phyloP scores from a whole-genome alignment of 1,139 yeast species.

The Meyerozyma sp. region DNA sequence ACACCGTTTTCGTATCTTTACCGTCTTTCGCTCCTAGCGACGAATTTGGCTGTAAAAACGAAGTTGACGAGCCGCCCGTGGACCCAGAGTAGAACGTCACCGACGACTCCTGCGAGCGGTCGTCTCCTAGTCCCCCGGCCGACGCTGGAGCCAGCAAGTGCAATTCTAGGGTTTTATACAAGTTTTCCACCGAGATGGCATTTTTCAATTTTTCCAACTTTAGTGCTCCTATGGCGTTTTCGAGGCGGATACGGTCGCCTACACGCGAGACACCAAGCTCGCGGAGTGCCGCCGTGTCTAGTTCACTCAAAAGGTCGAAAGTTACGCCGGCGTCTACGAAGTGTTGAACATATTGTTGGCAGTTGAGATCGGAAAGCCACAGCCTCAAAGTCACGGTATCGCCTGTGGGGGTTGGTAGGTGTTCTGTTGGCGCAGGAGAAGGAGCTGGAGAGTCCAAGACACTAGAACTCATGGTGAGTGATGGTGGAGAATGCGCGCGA shows the following conservation, averaged over 20 bases:
- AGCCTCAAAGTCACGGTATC: constrained; percentile 18
- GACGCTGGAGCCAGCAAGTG: constrained; percentile 4
- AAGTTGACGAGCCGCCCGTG: background rate
- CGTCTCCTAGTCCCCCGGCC: background rate
- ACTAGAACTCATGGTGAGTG: background rate
- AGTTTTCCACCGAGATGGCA: constrained; percentile 25
- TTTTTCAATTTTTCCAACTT: constrained; percentile 32
- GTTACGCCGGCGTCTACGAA: constrained; percentile 51
- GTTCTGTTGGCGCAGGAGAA: background rate
- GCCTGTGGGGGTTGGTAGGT: background rate
- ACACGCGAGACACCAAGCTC: constrained; percentile 73
- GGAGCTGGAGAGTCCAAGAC: background rate
- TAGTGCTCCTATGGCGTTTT: constrained; percentile 45
- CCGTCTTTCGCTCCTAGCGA: constrained; percentile 22
- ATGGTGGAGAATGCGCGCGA: background rate
- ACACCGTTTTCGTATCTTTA: constrained; percentile 18
- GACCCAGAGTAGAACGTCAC: background rate
- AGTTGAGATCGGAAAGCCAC: constrained; percentile 33
- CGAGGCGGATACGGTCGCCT: constrained; percentile 75
- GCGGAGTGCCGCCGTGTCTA: constrained; percentile 64
- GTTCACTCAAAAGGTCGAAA: constrained; percentile 52
- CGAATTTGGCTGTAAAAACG: background rate
- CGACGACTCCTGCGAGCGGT: background rate
- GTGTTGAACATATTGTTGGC: constrained; percentile 31
- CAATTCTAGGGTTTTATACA: constrained; percentile 22